Base-by-base conservation (phyloP, 176 grass and related monocot genomes). In the Aegilops sharonensis region DNA sequence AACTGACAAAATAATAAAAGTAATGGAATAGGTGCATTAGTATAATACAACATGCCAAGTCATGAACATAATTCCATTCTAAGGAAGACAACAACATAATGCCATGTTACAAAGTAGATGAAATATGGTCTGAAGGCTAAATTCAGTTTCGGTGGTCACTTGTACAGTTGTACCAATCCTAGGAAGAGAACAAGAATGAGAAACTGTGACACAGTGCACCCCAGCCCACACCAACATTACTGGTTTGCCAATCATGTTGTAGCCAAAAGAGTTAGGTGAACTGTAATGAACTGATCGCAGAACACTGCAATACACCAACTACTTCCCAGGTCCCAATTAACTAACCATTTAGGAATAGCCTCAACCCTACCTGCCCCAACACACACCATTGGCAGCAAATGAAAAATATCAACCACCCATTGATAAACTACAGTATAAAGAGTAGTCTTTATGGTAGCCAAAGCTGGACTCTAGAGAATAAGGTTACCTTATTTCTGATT, bases 401-500 rank as follows among this genome's bases (percentile, higher is more conserved):
- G 36, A 11, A 75, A 78, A 36, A 72, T 29, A 50, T 30, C 37
- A 2, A 80, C 61, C 12, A 31, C 50, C 54, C 10, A 57, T 24
- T 29, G 54, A 63, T 72, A 65, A 62, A 86, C 40, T 37, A 35
- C 15, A 90, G 39, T 31, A 78, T 39, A 78, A 82, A 64, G 1
- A 1, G 57, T 4, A 14, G 78, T 48, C 24, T 42, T 23, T 25
- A 29, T 65, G 10, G 14, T 37, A 74, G 24, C 24, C 40, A 54
- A 54, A 80, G 11, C 30, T 75, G 25, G 42, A 43, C 2, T 79
- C 56, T 78, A 56, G 50, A 34, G 23, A 72, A 68, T 25, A 68
- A 57, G 37, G 68, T 36, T 87, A 98, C 95, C 93, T 94, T 95
- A 82, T 95, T 92, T 80, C 89, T 90, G 37, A 95, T 91, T 88